Evolutionary conservation across 176 grass and related monocot genomes (phyloP).

Genomic region (Juncus inflexus): DNA sequence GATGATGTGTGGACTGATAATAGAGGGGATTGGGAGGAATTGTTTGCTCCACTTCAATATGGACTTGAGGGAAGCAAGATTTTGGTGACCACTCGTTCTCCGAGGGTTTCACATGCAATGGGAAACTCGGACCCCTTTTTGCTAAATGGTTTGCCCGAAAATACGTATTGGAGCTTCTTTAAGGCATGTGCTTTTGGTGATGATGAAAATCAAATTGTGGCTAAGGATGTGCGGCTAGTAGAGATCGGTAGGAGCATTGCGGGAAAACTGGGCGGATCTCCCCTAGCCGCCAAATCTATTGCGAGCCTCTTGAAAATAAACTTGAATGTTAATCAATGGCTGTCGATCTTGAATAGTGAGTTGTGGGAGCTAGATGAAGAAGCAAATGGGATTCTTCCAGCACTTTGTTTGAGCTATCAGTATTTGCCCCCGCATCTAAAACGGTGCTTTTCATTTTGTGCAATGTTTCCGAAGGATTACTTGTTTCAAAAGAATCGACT

Average conservation of each 20-base stretch:
- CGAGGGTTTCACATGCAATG: constrained; percentile 7
- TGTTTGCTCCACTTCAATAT: constrained; percentile 11
- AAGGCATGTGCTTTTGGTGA: not conserved
- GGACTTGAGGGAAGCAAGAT: constrained; percentile 33
- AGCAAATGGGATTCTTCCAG: constrained; percentile 29
- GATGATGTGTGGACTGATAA: constrained; percentile 40
- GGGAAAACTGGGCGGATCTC: constrained; percentile 15
- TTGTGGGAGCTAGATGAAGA: constrained; percentile 20
- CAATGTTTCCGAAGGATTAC: constrained; percentile 34
- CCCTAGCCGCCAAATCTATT: constrained; percentile 37
- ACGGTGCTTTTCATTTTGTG: constrained; percentile 33
- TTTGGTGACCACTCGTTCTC: constrained; percentile 31
- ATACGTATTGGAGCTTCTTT: not conserved
- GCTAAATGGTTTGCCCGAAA: constrained; percentile 7
- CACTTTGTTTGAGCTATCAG: constrained; percentile 41
- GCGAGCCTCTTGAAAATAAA: constrained; percentile 22
- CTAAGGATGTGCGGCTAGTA: not conserved
- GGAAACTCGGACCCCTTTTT: not conserved
- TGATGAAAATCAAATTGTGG: no score
- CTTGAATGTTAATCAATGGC: constrained; percentile 11
- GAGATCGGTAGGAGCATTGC: constrained; percentile 21
- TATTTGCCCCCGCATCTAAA: constrained; percentile 34
- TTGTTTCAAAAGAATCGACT: not conserved
- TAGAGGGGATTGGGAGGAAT: constrained; percentile 10
- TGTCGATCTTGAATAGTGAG: constrained; percentile 23